Evolutionary conservation across 148 eudicot species (phyloP), one percentile per base, ranked within the genome.

Genomic region (Arbutus unedo): DNA sequence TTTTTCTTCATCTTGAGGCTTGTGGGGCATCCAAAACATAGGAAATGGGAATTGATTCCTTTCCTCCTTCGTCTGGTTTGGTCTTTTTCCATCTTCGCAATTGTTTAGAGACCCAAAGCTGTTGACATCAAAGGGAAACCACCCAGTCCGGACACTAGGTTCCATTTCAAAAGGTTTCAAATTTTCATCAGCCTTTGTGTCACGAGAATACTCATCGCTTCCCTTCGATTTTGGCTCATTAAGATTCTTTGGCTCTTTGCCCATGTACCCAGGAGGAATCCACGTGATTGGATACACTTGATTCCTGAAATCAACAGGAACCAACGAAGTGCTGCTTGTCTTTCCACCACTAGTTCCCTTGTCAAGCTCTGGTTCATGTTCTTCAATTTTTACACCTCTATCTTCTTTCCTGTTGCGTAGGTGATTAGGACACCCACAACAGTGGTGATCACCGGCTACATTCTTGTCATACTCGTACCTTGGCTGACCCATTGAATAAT

Each of bases 381-480:
- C 94, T 84, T 87, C 95, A 48, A 91, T 91, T 81, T 80, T 90
- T 19, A 89, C 79, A 60, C 74, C 81, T 15, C 79, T 88, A 59
- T 83, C 87, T 74, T 86, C 91, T 49, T 84, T 92, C 70, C 62
- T n/a, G 47, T 84, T 81, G 44, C 75, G 56, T 15, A 71, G 67
- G 79, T 88, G 90, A 81, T 91, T 81, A 49, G 82, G 82, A 76
- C 95, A 90, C 41, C 92, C 94, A 82, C 94, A 92, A 77, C 95
- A 93, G 85, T 85, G 94, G 25, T 76, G 83, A 59, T 82, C 89
- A 31, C 80, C 19, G 0, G 81, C 78, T 47, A 51, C 80, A 45
- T 55, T 84, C 81, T 90, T 90, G 72, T 90, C 95, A 85, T 81
- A 89, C 48, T 90, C 91, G 67, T 86, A 90, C 43, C 86, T 83